Evolutionary conservation across 768 basidiomycete genomes (phyloP).

Genomic region (Suillus brevipes): DNA sequence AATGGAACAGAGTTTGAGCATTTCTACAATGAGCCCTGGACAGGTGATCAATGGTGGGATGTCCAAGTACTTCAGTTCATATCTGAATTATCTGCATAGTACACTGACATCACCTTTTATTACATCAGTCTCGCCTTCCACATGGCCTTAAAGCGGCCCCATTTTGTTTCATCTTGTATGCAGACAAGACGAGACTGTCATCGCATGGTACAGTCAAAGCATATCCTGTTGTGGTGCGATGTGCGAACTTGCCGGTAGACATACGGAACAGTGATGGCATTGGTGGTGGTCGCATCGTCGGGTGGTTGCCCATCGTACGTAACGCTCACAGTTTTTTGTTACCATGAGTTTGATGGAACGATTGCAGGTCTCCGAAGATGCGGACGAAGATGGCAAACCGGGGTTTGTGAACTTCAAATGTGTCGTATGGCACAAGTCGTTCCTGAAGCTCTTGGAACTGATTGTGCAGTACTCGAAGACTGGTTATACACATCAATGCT

Average conservation of each 20-base stretch:
- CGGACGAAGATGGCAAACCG: conserved; percentile 28
- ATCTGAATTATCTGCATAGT: neutral
- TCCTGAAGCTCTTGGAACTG: conserved; percentile 33
- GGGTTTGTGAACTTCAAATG: conserved; percentile 34
- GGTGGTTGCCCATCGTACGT: conserved; percentile 20
- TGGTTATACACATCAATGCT: conserved; percentile 28
- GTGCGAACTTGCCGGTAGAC: conserved; percentile 16
- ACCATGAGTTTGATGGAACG: neutral
- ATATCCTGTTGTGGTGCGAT: conserved; percentile 16
- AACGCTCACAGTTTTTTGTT: neutral
- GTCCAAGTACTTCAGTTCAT: conserved; percentile 29
- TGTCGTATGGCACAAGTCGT: conserved; percentile 39
- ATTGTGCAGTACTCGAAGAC: conserved; percentile 18
- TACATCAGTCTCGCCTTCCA: conserved; percentile 1
- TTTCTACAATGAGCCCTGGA: conserved; percentile 38
- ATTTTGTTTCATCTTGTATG: conserved; percentile 17
- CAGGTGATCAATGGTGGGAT: conserved; percentile 36
- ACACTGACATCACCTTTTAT: neutral
- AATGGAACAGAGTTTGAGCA: conserved; percentile 26
- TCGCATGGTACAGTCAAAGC: conserved; percentile 21
- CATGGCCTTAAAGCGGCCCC: conserved; percentile 5
- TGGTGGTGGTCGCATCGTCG: conserved; percentile 16
- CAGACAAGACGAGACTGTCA: conserved; percentile 18
- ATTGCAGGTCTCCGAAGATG: conserved; percentile 33
- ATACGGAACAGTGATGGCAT: conserved; percentile 18